Evolutionary conservation across 345 rosid species (phyloP).

Genomic region (Draba incana): DNA sequence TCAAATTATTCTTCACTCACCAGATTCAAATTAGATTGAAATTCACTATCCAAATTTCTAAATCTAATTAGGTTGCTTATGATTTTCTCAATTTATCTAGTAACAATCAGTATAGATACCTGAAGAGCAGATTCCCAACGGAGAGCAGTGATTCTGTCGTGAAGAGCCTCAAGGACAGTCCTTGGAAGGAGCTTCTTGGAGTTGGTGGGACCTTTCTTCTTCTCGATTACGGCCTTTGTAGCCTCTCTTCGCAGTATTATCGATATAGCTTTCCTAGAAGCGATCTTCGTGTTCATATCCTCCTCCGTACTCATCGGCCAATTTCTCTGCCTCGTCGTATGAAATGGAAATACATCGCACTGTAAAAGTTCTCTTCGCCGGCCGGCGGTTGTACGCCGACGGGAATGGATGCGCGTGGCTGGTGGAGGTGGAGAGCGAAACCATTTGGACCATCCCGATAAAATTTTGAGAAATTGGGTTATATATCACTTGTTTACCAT

Average conservation of each 20-base stretch:
- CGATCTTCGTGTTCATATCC: constrained; percentile 61
- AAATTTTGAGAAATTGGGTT: no score
- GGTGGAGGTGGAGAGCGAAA: constrained; percentile 41
- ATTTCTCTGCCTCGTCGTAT: constrained; percentile 36
- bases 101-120: no score
- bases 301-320: constrained; percentile 48
- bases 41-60: no score
- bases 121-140: constrained; percentile 95
- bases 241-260: constrained; percentile 79
- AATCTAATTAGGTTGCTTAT: no score
- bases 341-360: constrained; percentile 13
- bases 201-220: constrained; percentile 63
- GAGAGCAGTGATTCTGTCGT: constrained; percentile 77
- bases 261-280: constrained; percentile 85
- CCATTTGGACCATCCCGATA: constrained; percentile 40
- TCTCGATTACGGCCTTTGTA: constrained; percentile 75
- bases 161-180: constrained; percentile 88
- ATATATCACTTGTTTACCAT: no score
- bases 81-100: no score
- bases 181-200: constrained; percentile 77
- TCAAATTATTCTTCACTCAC: background rate
- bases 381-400: constrained; percentile 39
- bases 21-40: no score
- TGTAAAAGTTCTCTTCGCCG: background rate
- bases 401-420: constrained; percentile 39